phyloP scores from a whole-genome alignment of 148 eudicot genomes.

The Beta vulgaris region DNA sequence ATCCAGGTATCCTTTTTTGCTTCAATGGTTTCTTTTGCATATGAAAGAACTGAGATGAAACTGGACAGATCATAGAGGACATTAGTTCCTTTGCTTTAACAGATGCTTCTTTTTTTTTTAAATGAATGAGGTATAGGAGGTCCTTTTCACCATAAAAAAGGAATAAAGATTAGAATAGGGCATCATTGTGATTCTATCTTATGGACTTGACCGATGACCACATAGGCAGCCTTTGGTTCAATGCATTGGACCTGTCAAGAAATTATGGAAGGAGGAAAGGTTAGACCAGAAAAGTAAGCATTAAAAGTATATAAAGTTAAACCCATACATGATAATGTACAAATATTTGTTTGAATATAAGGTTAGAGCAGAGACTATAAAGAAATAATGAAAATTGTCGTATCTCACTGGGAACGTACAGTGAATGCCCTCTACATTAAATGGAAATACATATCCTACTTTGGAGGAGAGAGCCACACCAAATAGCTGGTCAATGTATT shows the following conservation, averaged over 20 bases:
- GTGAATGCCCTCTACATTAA: neutral
- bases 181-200: neutral
- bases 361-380: neutral
- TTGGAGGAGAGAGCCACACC: neutral
- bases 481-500: neutral
- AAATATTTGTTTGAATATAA: neutral
- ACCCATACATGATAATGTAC: neutral
- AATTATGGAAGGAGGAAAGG: neutral
- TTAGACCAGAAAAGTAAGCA: neutral
- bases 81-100: neutral
- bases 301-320: no score
- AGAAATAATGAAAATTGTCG: neutral
- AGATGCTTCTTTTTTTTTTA: neutral
- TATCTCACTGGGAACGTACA: neutral
- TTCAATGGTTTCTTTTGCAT: neutral
- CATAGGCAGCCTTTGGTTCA: neutral
- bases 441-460: neutral
- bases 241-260: neutral
- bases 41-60: neutral
- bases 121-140: no score
- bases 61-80: neutral
- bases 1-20: slow-evolving; percentile 60
- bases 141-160: no score
- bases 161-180: neutral
- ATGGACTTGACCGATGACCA: neutral